Conservation (phyloP, 2,329 filamentous ascomycete species). For the Ascosphaera apis region DNA sequence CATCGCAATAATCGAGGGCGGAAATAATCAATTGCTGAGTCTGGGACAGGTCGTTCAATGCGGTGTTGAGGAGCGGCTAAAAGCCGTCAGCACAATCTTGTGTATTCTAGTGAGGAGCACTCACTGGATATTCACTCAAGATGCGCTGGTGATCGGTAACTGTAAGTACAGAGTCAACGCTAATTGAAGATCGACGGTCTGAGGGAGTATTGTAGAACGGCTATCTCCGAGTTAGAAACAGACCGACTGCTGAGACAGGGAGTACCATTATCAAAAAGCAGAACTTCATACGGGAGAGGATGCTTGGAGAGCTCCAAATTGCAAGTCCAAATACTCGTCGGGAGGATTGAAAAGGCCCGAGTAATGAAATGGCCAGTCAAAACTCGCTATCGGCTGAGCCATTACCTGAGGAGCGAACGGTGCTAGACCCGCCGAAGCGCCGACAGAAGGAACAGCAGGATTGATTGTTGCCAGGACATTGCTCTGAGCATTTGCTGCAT, state of each 20-base stretch:
- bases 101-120: neutral
- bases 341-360: slow-evolving; percentile 6
- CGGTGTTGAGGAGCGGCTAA: slow-evolving; percentile 4
- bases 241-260: neutral
- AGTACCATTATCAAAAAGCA: neutral
- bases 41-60: slow-evolving; percentile 4
- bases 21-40: slow-evolving; percentile 3
- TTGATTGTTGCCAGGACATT: no score
- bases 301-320: slow-evolving; percentile 4
- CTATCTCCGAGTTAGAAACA: slow-evolving; percentile 1
- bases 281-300: neutral
- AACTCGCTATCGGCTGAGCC: no score
- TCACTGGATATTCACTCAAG: slow-evolving; percentile 5
- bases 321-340: slow-evolving; percentile 6
- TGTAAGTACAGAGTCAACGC: slow-evolving; percentile 1
- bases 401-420: no score
- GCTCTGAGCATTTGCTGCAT: no score
- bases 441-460: no score
- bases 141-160: slow-evolving; percentile 5
- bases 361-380: slow-evolving; percentile 6
- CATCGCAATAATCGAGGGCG: slow-evolving; percentile 8
- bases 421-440: no score
- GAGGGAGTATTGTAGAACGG: slow-evolving; percentile 3
- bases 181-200: slow-evolving; percentile 1
- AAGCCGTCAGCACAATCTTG: neutral